phyloP scores from a whole-genome alignment of 805 yeast species.

The Schwanniomyces occidentalis region DNA sequence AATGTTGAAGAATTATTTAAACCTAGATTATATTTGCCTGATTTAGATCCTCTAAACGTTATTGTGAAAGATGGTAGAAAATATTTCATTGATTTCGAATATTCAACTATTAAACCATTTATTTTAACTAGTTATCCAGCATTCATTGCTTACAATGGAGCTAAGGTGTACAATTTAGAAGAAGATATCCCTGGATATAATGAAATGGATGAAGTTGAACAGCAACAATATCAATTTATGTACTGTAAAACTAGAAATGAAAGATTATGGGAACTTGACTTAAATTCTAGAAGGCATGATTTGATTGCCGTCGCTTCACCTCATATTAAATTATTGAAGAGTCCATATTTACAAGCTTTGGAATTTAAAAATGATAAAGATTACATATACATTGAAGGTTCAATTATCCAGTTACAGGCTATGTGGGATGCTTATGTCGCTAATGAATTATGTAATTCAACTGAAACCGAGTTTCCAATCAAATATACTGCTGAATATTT shows the following conservation, averaged over 20 bases:
- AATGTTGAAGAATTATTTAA: slow-evolving; percentile 61
- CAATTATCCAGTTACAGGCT: slow-evolving; percentile 61
- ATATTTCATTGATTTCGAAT: slow-evolving; percentile 81
- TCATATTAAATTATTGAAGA: slow-evolving; percentile 72
- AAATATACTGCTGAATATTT: slow-evolving; percentile 58
- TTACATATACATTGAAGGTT: slow-evolving; percentile 63
- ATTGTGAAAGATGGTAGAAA: slow-evolving; percentile 42
- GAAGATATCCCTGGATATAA: slow-evolving; percentile 75
- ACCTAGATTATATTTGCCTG: slow-evolving; percentile 78
- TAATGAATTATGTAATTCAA: slow-evolving; percentile 52
- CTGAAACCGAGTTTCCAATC: slow-evolving; percentile 55
- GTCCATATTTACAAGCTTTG: slow-evolving; percentile 61
- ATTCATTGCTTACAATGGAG: slow-evolving; percentile 85
- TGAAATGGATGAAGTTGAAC: slow-evolving; percentile 66
- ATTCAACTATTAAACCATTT: slow-evolving; percentile 77
- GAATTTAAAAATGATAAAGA: slow-evolving; percentile 60
- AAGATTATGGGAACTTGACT: slow-evolving; percentile 77
- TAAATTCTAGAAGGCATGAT: slow-evolving; percentile 63
- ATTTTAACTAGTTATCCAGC: slow-evolving; percentile 76
- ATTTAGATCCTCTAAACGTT: slow-evolving; percentile 88
- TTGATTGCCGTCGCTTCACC: slow-evolving; percentile 81
- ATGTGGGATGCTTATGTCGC: slow-evolving; percentile 69
- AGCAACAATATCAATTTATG: slow-evolving; percentile 83
- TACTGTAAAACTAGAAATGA: slow-evolving; percentile 89
- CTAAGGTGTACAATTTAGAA: slow-evolving; percentile 73